These are phyloP conservation scores for Zasmidium cellare DNA, from an alignment of 2,329 filamentous ascomycete genomes.

Conservation along the genomic window DNA sequence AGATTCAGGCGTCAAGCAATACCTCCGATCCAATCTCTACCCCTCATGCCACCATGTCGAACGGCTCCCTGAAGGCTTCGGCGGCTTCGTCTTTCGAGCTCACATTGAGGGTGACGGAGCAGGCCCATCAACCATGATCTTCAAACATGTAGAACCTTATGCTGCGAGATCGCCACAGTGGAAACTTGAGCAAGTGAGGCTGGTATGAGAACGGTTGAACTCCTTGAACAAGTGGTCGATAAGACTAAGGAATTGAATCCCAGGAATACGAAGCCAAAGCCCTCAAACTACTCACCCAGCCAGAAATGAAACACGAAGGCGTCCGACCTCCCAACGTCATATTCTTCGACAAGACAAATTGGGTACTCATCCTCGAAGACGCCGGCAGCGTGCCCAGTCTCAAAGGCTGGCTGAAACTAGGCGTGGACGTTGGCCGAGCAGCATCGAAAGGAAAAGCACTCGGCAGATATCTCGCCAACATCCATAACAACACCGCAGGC, in stretches of 20 bases:
- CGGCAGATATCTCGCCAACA: conserved; percentile 16
- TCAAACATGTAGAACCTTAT: conserved; percentile 7
- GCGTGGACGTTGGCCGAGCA: neutral
- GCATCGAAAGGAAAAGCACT: conserved; percentile 9
- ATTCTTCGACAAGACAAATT: neutral
- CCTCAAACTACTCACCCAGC: neutral
- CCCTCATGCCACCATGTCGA: conserved; percentile 3
- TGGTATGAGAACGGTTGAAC: neutral
- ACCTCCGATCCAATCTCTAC: conserved; percentile 1
- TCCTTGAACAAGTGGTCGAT: neutral
- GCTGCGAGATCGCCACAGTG: conserved; percentile 7
- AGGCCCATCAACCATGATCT: neutral
- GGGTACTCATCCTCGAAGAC: conserved; percentile 14
- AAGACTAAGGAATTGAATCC: neutral
- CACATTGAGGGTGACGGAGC: neutral
- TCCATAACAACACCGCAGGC: conserved; percentile 13
- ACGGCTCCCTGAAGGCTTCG: conserved; percentile 6
- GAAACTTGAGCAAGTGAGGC: conserved; percentile 7
- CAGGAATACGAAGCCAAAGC: conserved; percentile 5
- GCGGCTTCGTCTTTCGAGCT: conserved; percentile 7
- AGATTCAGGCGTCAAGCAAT: conserved; percentile 6
- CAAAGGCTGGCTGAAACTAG: conserved; percentile 15
- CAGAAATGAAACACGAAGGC: neutral
- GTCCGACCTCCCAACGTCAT: conserved; percentile 2
- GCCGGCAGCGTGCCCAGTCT: conserved; percentile 11